Evolutionary conservation across 257 asterid genomes (phyloP).

Genomic region (Jacaranda mimosifolia): DNA sequence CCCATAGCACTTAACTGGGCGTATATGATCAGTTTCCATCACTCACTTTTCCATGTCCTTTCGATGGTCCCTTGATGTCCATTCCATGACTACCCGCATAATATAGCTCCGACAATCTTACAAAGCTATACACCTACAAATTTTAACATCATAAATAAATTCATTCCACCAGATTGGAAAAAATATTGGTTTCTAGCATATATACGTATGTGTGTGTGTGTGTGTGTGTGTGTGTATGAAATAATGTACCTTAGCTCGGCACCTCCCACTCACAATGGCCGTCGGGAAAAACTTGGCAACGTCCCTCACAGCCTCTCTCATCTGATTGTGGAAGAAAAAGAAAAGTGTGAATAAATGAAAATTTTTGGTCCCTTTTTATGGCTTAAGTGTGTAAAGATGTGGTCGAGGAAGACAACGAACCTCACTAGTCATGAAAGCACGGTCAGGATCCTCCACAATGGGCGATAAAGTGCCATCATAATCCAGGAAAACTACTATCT

Average conservation of each 20-base stretch:
- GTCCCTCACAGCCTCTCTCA: conserved; percentile 77
- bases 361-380: neutral
- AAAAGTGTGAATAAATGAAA: neutral
- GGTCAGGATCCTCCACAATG: conserved; percentile 78
- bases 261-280: conserved; percentile 88
- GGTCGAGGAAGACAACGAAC: conserved; percentile 34
- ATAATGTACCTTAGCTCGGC: conserved; percentile 75
- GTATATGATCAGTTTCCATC: neutral
- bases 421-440: conserved; percentile 74
- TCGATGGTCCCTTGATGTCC: conserved; percentile 92
- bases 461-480: conserved; percentile 87
- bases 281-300: conserved; percentile 83
- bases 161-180: neutral
- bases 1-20: neutral
- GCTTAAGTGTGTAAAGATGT: neutral
- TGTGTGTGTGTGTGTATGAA: too few species aligned
- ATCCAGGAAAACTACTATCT: conserved; percentile 72
- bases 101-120: conserved; percentile 75
- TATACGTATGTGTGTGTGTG: too few species aligned
- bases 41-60: conserved; percentile 66
- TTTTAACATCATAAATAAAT: neutral
- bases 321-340: conserved; percentile 44
- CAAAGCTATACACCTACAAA: conserved; percentile 66
- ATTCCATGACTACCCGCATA: conserved; percentile 99
- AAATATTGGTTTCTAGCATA: neutral